Evolutionary conservation across 768 basidiomycete genomes (phyloP), one percentile per base, ranked within the genome.

Genomic region (Tephrocybe sp.): DNA sequence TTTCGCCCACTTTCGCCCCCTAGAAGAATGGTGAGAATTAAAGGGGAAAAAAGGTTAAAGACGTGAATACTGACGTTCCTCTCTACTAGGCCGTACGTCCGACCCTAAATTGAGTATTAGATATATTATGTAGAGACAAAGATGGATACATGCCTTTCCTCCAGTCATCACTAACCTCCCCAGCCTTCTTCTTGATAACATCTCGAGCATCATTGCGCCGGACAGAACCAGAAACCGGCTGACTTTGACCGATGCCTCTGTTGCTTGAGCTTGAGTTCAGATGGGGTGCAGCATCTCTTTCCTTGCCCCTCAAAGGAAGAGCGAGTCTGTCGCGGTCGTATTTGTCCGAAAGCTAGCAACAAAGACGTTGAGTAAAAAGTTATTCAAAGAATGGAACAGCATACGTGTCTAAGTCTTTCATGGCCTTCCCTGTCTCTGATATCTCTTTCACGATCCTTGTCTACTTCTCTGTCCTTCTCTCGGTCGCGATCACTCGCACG

Each of bases 111-210:
- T 35, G 35, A 14, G 44, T 41, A 55, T 59, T 58, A 55, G 45
- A 46, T 32, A 54, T 34, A 19, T 11, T 35, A 7, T 35, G 20
- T 16, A 47, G 20, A 47, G 44, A 38, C 54, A 54, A 60, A 41
- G 63, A 17, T 45, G 52, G 58, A 46, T 26, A 67, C 77, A 56
- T 59, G 89, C 90, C 87, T 81, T 87, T 78, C 63, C 90, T 78
- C 90, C 90, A 93, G 62, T 93, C 90, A 59, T 92, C 88, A 59
- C 81, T 84, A 20, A 73, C 74, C 64, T 92, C 90, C 33, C 84
- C 87, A 39, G 75, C 74, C 67, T 85, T 86, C 71, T 83, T 85
- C 72, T 81, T 87, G 39, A 70, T 61, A 48, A 71, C 55, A 23
- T 90, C 88, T 60, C 84, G 74, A 22, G 72, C 70, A 51, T 89